Percentiles rank a stretch among this genome's conserved stretches.
phyloP scores from a whole-genome alignment of 2,329 filamentous ascomycete species.

The Cercospora berteroae region DNA sequence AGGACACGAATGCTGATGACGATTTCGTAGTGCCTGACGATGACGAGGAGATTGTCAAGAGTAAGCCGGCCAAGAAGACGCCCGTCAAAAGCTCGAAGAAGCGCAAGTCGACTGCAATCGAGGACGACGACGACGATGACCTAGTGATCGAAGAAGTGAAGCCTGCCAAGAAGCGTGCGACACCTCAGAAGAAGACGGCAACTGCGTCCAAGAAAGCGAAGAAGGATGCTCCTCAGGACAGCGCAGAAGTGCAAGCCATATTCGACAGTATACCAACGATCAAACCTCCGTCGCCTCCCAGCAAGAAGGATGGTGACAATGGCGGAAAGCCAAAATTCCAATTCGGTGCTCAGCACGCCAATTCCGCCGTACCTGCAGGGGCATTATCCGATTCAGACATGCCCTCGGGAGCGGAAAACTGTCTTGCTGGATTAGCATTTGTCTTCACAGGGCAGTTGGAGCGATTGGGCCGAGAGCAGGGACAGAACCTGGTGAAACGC shows the following conservation, averaged over 20 bases:
- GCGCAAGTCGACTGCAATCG: slow-evolving; percentile 59
- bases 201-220: slow-evolving; percentile 60
- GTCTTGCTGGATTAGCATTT: slow-evolving; percentile 82
- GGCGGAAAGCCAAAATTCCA: slow-evolving; percentile 66
- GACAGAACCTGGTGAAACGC: slow-evolving; percentile 79
- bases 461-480: slow-evolving; percentile 79
- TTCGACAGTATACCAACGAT: slow-evolving; percentile 84
- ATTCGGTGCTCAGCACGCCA: slow-evolving; percentile 59
- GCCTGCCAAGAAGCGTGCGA: slow-evolving; percentile 57
- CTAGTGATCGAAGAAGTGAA: slow-evolving; percentile 43
- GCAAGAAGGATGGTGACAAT: slow-evolving; percentile 49
- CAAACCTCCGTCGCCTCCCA: slow-evolving; percentile 77
- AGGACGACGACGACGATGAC: slow-evolving; percentile 55
- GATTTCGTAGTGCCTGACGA: slow-evolving; percentile 48
- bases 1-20: slow-evolving; percentile 48
- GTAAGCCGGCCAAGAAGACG: slow-evolving; percentile 42
- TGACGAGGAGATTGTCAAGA: slow-evolving; percentile 42
- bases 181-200: slow-evolving; percentile 47
- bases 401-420: slow-evolving; percentile 82
- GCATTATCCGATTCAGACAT: slow-evolving; percentile 66
- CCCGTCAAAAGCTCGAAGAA: slow-evolving; percentile 46
- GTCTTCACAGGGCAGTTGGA: slow-evolving; percentile 91
- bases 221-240: slow-evolving; percentile 66
- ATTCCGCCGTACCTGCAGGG: slow-evolving; percentile 58
- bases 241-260: slow-evolving; percentile 74